Conservation (phyloP, 2,329 filamentous ascomycete genomes). For the Fusarium napiforme region DNA sequence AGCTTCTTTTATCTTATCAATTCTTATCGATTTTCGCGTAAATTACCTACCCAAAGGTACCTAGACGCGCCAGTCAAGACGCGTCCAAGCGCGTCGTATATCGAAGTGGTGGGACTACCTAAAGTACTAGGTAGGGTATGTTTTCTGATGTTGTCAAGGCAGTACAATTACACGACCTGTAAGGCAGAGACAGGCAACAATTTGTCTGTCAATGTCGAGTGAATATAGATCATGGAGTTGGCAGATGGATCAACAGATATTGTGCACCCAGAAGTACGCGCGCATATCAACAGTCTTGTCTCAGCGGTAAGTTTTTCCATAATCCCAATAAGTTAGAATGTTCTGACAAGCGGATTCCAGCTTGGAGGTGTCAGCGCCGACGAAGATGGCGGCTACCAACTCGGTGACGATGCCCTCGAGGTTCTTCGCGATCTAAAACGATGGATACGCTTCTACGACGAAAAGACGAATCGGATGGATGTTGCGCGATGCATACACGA, state of each 20-base stretch:
- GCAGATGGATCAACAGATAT: constrained; percentile 65
- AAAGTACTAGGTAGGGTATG: background rate
- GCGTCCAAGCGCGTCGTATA: constrained; percentile 37
- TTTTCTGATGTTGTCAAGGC: constrained; percentile 29
- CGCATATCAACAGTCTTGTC: constrained; percentile 92
- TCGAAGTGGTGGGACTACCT: constrained; percentile 19
- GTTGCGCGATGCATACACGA: constrained; percentile 93
- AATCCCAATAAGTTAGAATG: background rate
- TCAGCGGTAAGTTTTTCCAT: constrained; percentile 76
- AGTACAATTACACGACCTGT: constrained; percentile 35
- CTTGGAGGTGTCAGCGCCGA: constrained; percentile 85
- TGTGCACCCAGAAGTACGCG: constrained; percentile 91
- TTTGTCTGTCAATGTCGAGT: constrained; percentile 16
- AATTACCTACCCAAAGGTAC: constrained; percentile 11
- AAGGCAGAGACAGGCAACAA: constrained; percentile 23
- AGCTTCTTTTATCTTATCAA: constrained; percentile 28
- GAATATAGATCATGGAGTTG: constrained; percentile 61
- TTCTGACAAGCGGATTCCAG: constrained; percentile 57
- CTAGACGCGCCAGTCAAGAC: constrained; percentile 25
- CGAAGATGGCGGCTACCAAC: constrained; percentile 83
- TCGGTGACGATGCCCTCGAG: constrained; percentile 92
- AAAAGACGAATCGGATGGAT: constrained; percentile 92
- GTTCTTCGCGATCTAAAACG: constrained; percentile 92
- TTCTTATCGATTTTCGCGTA: constrained; percentile 12
- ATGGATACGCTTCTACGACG: constrained; percentile 95